Percentiles rank a stretch among this genome's conserved stretches.
Evolutionary conservation across 345 rosid species (phyloP).

Genomic region (Erodium maritimum): DNA sequence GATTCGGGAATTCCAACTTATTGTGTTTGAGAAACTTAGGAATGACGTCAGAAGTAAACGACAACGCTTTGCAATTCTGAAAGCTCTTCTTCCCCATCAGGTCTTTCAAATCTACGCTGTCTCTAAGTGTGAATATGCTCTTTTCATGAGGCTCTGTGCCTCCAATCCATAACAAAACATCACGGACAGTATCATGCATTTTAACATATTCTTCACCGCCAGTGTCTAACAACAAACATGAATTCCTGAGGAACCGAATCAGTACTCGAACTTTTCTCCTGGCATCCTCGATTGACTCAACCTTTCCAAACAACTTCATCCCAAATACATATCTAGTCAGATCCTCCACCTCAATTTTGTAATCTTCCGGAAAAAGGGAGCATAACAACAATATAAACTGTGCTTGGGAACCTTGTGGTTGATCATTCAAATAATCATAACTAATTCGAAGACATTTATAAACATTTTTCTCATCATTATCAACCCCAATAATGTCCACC

Average conservation of each 20-base stretch:
- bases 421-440: neutral
- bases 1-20: neutral
- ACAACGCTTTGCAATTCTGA: neutral
- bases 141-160: neutral
- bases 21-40: neutral
- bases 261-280: neutral
- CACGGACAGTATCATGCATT: neutral
- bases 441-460: neutral
- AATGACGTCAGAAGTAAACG: neutral
- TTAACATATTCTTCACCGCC: neutral
- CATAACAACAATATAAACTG: neutral
- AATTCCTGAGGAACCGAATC: neutral
- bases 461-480: neutral
- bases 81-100: neutral
- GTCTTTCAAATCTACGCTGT: neutral
- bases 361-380: neutral
- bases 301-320: neutral
- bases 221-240: neutral
- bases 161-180: neutral
- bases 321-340: constrained; percentile 1
- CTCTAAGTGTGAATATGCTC: neutral
- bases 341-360: neutral
- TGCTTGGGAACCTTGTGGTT: neutral
- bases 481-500: neutral
- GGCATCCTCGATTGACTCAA: neutral